phyloP scores from a whole-genome alignment of 2,329 filamentous ascomycete species.

The Didymosphaeria variabile region DNA sequence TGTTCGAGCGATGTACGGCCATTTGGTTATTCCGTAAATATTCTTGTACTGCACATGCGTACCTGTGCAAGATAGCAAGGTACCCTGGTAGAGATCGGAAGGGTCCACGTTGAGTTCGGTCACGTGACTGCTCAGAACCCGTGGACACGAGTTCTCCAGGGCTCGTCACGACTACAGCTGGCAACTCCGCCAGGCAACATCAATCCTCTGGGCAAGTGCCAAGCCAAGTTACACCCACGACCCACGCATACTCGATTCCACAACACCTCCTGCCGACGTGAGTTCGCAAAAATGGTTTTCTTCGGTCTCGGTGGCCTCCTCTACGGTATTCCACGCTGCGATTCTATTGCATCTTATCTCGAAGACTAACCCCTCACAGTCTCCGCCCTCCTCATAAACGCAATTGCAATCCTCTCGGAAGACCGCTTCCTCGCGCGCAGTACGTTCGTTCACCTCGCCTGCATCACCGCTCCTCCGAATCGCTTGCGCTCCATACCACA shows the following conservation, averaged over 20 bases:
- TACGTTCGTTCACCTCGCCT: conserved; percentile 53
- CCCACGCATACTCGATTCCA: not conserved
- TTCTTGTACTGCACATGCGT: not conserved
- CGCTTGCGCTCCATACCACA: not conserved
- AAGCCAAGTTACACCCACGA: not conserved
- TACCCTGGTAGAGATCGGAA: not conserved
- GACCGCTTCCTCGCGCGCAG: conserved; percentile 89
- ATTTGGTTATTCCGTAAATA: too few species aligned
- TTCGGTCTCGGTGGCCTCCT: conserved; percentile 75
- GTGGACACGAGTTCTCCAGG: conserved; percentile 1
- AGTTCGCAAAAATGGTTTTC: conserved; percentile 67
- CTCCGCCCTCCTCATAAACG: conserved; percentile 88
- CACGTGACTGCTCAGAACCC: conserved; percentile 12
- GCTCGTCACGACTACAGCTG: conserved; percentile 28
- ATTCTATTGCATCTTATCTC: conserved; percentile 19
- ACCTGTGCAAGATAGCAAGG: not conserved
- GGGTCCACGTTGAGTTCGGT: too few species aligned
- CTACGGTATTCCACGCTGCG: conserved; percentile 65
- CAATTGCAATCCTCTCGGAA: conserved; percentile 91
- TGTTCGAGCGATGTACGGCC: not conserved
- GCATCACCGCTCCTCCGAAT: not conserved
- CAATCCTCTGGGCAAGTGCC: conserved; percentile 8
- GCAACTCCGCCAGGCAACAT: conserved; percentile 31
- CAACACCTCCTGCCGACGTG: not conserved
- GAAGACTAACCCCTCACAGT: conserved; percentile 61